phyloP scores from a whole-genome alignment of 2,329 filamentous ascomycete species.

The Fusarium illudens region DNA sequence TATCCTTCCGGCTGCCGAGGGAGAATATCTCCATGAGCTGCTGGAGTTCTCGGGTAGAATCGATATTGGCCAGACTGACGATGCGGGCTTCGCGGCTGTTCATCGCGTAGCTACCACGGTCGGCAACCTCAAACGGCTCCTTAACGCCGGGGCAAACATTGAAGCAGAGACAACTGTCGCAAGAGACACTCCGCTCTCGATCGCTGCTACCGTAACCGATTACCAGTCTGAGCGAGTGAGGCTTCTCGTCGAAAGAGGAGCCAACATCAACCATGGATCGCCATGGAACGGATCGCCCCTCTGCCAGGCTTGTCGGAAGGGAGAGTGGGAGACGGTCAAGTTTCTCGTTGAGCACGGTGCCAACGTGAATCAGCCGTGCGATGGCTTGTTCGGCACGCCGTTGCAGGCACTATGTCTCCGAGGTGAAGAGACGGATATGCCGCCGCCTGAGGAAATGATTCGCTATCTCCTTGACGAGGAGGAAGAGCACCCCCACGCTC shows the following conservation, averaged over 20 bases:
- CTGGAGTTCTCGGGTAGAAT: background rate
- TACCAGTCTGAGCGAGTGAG: too few species aligned
- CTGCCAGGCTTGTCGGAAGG: background rate
- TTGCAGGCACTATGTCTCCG: background rate
- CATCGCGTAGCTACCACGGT: accelerated
- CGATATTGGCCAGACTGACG: background rate
- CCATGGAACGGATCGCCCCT: background rate
- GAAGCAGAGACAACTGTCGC: background rate
- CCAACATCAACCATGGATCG: background rate
- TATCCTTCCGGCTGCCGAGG: background rate
- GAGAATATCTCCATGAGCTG: background rate
- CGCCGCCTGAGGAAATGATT: background rate
- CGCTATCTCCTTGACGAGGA: background rate
- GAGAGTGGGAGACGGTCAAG: background rate
- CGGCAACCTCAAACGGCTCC: background rate
- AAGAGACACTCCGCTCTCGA: background rate
- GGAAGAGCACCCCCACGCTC: background rate
- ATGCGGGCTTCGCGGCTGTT: accelerated
- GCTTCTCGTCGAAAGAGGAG: background rate
- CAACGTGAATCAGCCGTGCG: background rate
- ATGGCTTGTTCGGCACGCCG: background rate
- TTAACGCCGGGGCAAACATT: background rate
- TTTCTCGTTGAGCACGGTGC: conserved; percentile 1
- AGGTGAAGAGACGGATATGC: background rate
- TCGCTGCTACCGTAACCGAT: background rate